Evolutionary conservation across 805 yeast genomes (phyloP).

Genomic region (Hagleromyces aurorensis): DNA sequence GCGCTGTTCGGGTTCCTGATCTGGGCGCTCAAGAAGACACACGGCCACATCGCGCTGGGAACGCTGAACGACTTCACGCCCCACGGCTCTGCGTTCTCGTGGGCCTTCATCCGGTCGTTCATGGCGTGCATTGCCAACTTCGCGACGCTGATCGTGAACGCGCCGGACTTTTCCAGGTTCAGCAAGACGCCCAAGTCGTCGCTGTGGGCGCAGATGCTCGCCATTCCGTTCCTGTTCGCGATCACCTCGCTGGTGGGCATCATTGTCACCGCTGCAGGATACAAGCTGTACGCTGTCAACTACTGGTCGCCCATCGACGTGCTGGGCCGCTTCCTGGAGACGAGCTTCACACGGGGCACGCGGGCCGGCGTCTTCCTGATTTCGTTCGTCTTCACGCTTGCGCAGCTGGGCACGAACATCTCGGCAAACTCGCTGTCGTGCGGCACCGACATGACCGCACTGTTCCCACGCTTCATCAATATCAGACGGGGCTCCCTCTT

Average conservation of each 20-base stretch:
- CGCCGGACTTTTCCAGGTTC: constrained; percentile 78
- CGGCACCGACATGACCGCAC: constrained; percentile 49
- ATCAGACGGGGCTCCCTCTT: constrained; percentile 56
- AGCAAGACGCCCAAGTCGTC: constrained; percentile 44
- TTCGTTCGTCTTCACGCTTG: constrained; percentile 54
- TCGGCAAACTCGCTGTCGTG: constrained; percentile 57
- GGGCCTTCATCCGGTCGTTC: constrained; percentile 67
- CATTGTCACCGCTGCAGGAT: constrained; percentile 64
- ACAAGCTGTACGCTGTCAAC: constrained; percentile 34
- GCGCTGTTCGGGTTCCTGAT: constrained; percentile 78
- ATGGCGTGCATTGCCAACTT: constrained; percentile 76
- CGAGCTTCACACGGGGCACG: constrained; percentile 39
- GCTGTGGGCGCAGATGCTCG: constrained; percentile 43
- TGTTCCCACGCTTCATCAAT: constrained; percentile 51
- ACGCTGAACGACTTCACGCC: constrained; percentile 16
- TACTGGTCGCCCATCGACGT: constrained; percentile 51
- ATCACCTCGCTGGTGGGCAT: constrained; percentile 74
- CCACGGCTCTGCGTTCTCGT: constrained; percentile 29
- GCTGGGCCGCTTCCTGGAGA: constrained; percentile 37
- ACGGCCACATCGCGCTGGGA: constrained; percentile 40
- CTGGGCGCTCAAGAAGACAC: constrained; percentile 77
- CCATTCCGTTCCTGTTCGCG: constrained; percentile 67
- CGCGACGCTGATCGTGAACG: constrained; percentile 70
- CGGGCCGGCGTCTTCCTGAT: constrained; percentile 69
- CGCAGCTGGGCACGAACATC: constrained; percentile 72